Evolutionary conservation across 768 basidiomycete species (phyloP), one percentile per base, ranked within the genome.

Genomic region (Xanthoconium stramineum): DNA sequence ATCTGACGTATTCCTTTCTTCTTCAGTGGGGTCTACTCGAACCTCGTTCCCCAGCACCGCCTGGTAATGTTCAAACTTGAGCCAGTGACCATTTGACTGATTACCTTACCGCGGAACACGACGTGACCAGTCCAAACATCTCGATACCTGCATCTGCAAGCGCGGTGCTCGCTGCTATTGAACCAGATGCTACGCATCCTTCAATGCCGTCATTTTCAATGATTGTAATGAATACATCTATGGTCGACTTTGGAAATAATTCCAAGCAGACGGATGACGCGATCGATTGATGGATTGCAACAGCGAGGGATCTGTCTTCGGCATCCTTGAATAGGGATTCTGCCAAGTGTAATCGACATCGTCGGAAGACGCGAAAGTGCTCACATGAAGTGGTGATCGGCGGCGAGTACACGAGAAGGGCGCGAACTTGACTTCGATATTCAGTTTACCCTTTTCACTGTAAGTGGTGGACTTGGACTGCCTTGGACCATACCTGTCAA

Each of bases 401-500:
- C 96, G 78, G 15, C 78, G 80, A 30, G 76, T 72, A 63, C 88
- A 93, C 9, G 97, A 93, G 70, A 96, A 99, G 0, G 97, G 97
- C 3, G 95, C 83, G 65, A 95, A 98, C 73, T 98, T 98, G 50
- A 98, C 91, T 73, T 98, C 95, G 8, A 99, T 90, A 57, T 94
- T 98, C 50, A 99, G 73, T 51, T 82, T 83, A 2, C 96, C 97
- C 56, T 83, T 87, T 63, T 98, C 96, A 59, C 80, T 93, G 68
- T 95, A 99, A 4, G 83, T 72, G 14, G 79, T 78, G 51, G 81
- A 89, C 77, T 89, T 92, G 30, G 88, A 85, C 65, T 93, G 91
- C 53, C 91, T 84, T 19, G 91, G 91, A 5, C 91, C 89, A 71
- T 92, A 93, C 28, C 90, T 91, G 58, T 20, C 20, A 39, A 50